Evolutionary conservation across 225 moss, liverwort and hornwort species (phyloP), one percentile per base, ranked within the genome.

Genomic region (Neckera pumila): DNA sequence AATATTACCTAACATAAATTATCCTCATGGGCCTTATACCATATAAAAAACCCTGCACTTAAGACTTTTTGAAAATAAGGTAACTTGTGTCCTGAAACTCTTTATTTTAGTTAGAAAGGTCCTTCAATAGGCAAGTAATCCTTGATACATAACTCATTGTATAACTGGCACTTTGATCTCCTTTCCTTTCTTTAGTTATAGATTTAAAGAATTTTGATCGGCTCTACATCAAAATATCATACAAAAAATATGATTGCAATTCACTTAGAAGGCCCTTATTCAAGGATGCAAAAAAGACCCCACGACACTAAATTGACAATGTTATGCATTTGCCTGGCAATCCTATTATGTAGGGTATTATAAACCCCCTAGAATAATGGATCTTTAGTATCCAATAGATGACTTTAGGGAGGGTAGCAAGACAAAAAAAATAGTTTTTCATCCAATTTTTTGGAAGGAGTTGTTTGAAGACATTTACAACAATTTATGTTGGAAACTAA

Each of bases 41-140:
- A 0, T 69, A 0, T 69, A 23, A 22, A 38, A 2, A 4, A 7
- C 12, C 21, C 0, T 0, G 3, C 7, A 20, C 7, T 20, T 16
- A 69, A 38, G 6, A 1, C 2, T 21, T 11, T 19, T 3, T 66
- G 1, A 11, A 6, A n/a, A 22, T 12, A 22, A n/a, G 12, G 7
- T n/a, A 4, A 2, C 10, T 0, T 38, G 0, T 4, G 1, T 7
- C 13, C 13, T 69, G 1, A 4, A 2, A 13, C 4, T 22, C 7
- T 0, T 38, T 38, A 21, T 22, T 69, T 38, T 38, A n/a, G n/a
- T n/a, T 2, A 11, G 1, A 69, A 22, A 38, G 7, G 13, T 2
- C 7, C 2, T 69, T 23, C 0, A 7, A 1, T 2, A 69, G 2
- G 23, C 1, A 38, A 2, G 1, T 69, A 22, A 69, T 13, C 4